phyloP scores from a whole-genome alignment of 371 early-diverging fungal species.

The Mortierella sp. region DNA sequence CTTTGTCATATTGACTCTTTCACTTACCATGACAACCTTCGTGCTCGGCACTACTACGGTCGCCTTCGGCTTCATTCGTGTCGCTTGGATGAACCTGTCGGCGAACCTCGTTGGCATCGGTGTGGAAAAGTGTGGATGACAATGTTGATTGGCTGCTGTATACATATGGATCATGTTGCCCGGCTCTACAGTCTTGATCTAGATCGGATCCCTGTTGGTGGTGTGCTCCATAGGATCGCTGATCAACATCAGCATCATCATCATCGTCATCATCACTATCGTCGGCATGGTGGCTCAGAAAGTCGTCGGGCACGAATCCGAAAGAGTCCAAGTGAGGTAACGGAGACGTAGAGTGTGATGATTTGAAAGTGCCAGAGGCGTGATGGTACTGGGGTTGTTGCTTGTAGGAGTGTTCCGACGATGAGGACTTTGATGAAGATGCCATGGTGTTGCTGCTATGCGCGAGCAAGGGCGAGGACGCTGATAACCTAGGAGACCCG shows the following conservation, averaged over 20 bases:
- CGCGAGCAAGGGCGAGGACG: neutral
- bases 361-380: slow-evolving; percentile 18
- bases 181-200: too few relatives aligned
- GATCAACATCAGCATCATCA: slow-evolving; percentile 1
- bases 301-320: slow-evolving; percentile 22
- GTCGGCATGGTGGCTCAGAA: slow-evolving; percentile 12
- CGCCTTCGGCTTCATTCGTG: too few relatives aligned
- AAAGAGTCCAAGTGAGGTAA: slow-evolving; percentile 24
- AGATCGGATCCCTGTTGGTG: too few relatives aligned
- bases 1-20: too few relatives aligned
- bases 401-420: neutral
- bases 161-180: too few relatives aligned
- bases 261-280: slow-evolving; percentile 3
- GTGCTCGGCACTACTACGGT: too few relatives aligned
- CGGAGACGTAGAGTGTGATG: slow-evolving; percentile 16
- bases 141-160: too few relatives aligned
- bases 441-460: neutral
- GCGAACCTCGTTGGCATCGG: too few relatives aligned
- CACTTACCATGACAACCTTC: too few relatives aligned
- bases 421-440: neutral
- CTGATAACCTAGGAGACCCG: neutral
- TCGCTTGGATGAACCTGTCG: too few relatives aligned
- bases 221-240: neutral
- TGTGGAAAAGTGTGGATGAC: too few relatives aligned
- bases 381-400: slow-evolving; percentile 2